Conservation (phyloP, 2,329 filamentous ascomycete genomes). For the Lachnellula suecica region DNA sequence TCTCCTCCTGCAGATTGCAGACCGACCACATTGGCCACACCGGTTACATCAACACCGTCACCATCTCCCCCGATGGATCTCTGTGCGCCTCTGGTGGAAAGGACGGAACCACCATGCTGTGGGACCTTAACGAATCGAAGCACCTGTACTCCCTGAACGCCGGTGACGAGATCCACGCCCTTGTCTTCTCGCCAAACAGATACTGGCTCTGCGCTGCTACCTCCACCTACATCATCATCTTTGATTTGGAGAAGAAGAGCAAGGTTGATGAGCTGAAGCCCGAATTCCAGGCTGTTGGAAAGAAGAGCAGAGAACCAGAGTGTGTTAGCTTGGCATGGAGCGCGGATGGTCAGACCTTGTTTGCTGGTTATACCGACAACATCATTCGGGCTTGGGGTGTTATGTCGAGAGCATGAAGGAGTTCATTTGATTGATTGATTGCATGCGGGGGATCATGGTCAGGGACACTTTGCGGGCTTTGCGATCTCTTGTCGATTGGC, state of each 20-base stretch:
- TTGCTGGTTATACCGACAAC: slow-evolving; percentile 99
- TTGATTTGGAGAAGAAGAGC: slow-evolving; percentile 99
- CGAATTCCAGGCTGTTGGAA: slow-evolving; percentile 91
- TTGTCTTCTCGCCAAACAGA: slow-evolving; percentile 99
- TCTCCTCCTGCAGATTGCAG: slow-evolving; percentile 98
- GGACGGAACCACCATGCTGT: slow-evolving; percentile 99
- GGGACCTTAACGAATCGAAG: slow-evolving; percentile 99
- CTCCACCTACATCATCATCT: slow-evolving; percentile 98
- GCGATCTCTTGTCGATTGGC: slow-evolving; percentile 31
- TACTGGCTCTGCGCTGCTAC: slow-evolving; percentile 99
- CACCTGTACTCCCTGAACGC: slow-evolving; percentile 99
- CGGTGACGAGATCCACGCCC: slow-evolving; percentile 99
- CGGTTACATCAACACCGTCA: slow-evolving; percentile 99
- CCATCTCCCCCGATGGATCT: slow-evolving; percentile 98
- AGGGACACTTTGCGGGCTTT: slow-evolving; percentile 31
- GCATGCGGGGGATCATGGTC: slow-evolving; percentile 27
- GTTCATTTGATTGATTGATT: slow-evolving; percentile 19
- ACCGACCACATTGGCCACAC: slow-evolving; percentile 99
- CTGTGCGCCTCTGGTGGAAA: slow-evolving; percentile 99
- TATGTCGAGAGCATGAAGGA: slow-evolving; percentile 81
- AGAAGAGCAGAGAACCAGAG: slow-evolving; percentile 99
- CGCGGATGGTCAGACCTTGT: slow-evolving; percentile 97
- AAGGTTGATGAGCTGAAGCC: slow-evolving; percentile 99
- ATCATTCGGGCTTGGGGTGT: slow-evolving; percentile 97
- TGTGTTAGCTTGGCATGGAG: slow-evolving; percentile 97